Percentiles rank a stretch among this genome's conserved stretches.
These are phyloP conservation scores for Xerocomellus intermedius DNA, from an alignment of 768 basidiomycete species.

Conservation along the genomic window DNA sequence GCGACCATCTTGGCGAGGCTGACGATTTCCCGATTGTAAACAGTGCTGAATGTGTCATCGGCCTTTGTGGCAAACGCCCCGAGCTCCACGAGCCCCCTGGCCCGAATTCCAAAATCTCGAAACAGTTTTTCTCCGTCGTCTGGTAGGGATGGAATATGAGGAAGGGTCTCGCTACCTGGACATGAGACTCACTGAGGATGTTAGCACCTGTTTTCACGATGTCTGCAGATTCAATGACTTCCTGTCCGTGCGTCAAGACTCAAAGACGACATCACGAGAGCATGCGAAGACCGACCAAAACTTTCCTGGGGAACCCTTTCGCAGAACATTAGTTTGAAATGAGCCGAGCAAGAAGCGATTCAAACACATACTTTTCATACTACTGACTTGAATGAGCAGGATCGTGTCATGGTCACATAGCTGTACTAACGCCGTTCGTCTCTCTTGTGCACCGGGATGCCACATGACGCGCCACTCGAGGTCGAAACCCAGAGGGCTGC, in stretches of 20 bases:
- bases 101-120: slow-evolving; percentile 44
- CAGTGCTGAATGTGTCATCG: slow-evolving; percentile 35
- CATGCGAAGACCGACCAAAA: slow-evolving; percentile 31
- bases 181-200: slow-evolving; percentile 41
- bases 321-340: not conserved
- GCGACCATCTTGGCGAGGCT: slow-evolving; percentile 32
- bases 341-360: not conserved
- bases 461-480: slow-evolving; percentile 47
- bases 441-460: slow-evolving; percentile 31
- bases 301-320: slow-evolving; percentile 43
- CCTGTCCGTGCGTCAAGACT: slow-evolving; percentile 28
- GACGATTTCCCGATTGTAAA: slow-evolving; percentile 40
- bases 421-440: slow-evolving; percentile 46
- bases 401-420: slow-evolving; percentile 43
- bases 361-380: slow-evolving; percentile 42
- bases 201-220: slow-evolving; percentile 48
- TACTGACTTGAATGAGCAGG: slow-evolving; percentile 47
- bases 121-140: slow-evolving; percentile 51
- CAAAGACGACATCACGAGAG: not conserved
- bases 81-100: slow-evolving; percentile 45
- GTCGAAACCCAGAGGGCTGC: slow-evolving; percentile 50
- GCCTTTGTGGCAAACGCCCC: slow-evolving; percentile 40
- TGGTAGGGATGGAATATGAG: slow-evolving; percentile 11
- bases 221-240: slow-evolving; percentile 42
- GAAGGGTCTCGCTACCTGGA: not conserved